phyloP scores from a whole-genome alignment of 169 alveolate genomes.

The Perkinsus chesapeaki region DNA sequence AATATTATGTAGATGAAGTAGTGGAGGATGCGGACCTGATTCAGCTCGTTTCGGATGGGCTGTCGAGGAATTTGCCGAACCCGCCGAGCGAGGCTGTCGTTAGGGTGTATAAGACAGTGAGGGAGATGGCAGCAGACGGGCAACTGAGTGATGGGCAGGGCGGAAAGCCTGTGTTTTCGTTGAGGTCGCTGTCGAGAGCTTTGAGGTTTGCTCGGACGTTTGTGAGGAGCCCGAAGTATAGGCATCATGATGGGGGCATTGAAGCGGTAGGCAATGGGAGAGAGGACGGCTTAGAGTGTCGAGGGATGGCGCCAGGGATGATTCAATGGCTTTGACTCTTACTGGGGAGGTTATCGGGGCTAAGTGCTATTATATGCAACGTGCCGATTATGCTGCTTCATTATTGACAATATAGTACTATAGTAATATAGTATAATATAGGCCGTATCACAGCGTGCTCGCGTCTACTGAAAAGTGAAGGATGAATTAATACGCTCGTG shows the following conservation, averaged over 20 bases:
- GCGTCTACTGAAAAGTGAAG: too few species aligned
- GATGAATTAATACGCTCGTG: too few species aligned
- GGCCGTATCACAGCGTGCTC: too few species aligned
- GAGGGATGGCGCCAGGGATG: too few species aligned
- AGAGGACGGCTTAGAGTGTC: neutral
- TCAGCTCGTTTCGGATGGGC: neutral
- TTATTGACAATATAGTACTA: too few species aligned
- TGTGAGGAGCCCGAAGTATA: slow-evolving; percentile 6
- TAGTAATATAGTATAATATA: too few species aligned
- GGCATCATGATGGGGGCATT: neutral
- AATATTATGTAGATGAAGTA: slow-evolving; percentile 88
- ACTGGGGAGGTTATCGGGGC: too few species aligned
- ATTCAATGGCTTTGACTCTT: too few species aligned
- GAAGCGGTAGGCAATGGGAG: neutral
- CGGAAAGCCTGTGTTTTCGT: slow-evolving; percentile 51
- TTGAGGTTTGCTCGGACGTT: slow-evolving; percentile 52
- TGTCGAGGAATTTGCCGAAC: slow-evolving; percentile 12
- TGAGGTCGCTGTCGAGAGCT: slow-evolving; percentile 71
- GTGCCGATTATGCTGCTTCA: too few species aligned
- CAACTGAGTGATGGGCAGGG: slow-evolving; percentile 33
- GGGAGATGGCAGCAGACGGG: slow-evolving; percentile 18
- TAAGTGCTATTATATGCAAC: too few species aligned
- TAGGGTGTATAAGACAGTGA: slow-evolving; percentile 21
- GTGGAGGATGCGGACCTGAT: neutral
- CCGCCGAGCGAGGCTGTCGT: slow-evolving; percentile 38